These are phyloP conservation scores for Kodamaea ohmeri DNA, from an alignment of 1,139 yeast genomes.

Conservation along the genomic window DNA sequence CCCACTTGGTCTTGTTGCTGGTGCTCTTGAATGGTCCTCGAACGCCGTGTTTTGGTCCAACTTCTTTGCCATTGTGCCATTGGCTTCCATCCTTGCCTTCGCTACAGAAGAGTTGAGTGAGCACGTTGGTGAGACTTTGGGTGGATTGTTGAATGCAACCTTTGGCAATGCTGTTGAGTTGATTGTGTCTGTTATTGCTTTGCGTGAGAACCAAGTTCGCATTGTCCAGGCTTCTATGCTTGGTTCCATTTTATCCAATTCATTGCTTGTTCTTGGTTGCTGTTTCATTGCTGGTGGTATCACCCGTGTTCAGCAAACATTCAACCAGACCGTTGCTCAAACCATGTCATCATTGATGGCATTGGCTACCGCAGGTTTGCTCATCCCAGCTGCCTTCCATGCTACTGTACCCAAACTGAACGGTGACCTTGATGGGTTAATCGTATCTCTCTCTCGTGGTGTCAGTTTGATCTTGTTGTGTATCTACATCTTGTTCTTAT, in stretches of 20 bases:
- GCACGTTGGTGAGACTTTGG: conserved; percentile 83
- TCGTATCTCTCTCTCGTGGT: conserved; percentile 79
- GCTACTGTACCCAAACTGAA: conserved; percentile 63
- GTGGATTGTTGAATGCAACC: conserved; percentile 92
- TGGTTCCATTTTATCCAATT: conserved; percentile 86
- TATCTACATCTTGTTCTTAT: conserved; percentile 74
- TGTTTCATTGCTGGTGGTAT: conserved; percentile 93
- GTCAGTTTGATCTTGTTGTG: conserved; percentile 74
- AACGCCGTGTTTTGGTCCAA: conserved; percentile 66
- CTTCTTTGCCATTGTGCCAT: conserved; percentile 86
- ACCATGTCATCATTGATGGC: conserved; percentile 95
- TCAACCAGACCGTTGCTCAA: conserved; percentile 95
- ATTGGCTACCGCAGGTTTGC: conserved; percentile 79
- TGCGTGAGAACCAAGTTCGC: conserved; percentile 79
- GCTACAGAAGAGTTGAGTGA: conserved; percentile 92
- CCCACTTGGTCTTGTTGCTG: conserved; percentile 82
- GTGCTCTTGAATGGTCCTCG: conserved; percentile 56
- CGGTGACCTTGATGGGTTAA: conserved; percentile 45
- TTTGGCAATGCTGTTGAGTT: conserved; percentile 91
- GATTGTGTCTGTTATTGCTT: conserved; percentile 88
- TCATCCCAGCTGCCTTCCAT: conserved; percentile 95
- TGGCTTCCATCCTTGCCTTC: conserved; percentile 84
- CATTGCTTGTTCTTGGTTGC: conserved; percentile 88
- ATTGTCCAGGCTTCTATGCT: conserved; percentile 97
- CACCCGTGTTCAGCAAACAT: conserved; percentile 78